phyloP scores from a whole-genome alignment of 768 basidiomycete genomes.

The Mycena chlorophos region DNA sequence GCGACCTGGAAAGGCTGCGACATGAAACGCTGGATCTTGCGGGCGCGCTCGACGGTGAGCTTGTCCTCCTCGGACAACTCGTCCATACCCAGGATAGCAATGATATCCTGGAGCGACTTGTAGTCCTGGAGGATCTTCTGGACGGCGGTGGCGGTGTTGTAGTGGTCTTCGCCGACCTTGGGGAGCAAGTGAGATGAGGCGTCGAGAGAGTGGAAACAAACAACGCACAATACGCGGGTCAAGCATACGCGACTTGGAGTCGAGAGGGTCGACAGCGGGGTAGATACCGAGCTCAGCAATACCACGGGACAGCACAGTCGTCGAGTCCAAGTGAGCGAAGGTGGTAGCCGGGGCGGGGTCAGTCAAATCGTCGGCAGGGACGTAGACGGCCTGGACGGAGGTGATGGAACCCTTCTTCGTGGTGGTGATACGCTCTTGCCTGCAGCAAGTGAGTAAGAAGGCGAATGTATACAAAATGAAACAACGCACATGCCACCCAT shows the following conservation, averaged over 20 bases:
- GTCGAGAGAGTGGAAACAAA: background rate
- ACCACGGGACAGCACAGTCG: constrained; percentile 98
- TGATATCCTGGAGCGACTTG: constrained; percentile 98
- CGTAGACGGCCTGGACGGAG: constrained; percentile 99
- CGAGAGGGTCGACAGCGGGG: constrained; percentile 98
- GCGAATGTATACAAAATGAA: constrained; percentile 1
- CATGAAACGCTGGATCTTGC: constrained; percentile 99
- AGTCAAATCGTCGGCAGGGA: constrained; percentile 99
- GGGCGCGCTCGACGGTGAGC: constrained; percentile 95
- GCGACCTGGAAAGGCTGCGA: constrained; percentile 99
- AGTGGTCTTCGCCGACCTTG: constrained; percentile 87
- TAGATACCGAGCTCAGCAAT: constrained; percentile 99
- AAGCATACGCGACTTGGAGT: constrained; percentile 99
- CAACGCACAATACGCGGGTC: constrained; percentile 92
- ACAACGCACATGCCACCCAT: constrained; percentile 96
- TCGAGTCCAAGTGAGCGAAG: constrained; percentile 99
- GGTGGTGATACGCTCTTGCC: constrained; percentile 99
- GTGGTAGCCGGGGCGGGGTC: constrained; percentile 99
- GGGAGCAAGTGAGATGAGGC: constrained; percentile 2
- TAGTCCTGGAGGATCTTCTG: constrained; percentile 98
- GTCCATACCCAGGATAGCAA: constrained; percentile 99
- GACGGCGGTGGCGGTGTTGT: constrained; percentile 92
- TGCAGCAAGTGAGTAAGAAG: constrained; percentile 29
- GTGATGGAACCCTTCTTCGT: constrained; percentile 99
- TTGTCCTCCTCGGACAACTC: constrained; percentile 99